Percentiles rank a stretch among this genome's conserved stretches.
Evolutionary conservation across 441 rosid genomes (phyloP).

Genomic region (Syzygium syzygioides): DNA sequence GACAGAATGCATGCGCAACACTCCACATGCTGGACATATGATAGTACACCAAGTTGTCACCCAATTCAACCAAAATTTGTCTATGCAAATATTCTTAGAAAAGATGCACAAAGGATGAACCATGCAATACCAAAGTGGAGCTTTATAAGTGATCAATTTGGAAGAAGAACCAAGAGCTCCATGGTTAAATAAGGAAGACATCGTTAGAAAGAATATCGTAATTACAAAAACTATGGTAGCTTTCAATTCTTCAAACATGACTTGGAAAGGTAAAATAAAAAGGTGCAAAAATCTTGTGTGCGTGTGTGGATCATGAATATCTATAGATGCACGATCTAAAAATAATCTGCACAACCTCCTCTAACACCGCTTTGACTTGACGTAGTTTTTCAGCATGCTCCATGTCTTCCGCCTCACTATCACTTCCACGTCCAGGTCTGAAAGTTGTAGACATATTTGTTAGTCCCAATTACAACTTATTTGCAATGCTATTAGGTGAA

Average conservation of each 20-base stretch:
- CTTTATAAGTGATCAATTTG: background rate
- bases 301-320: background rate
- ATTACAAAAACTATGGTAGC: background rate
- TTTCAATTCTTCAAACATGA: background rate
- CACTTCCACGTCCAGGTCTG: conserved; percentile 91
- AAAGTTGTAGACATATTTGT: background rate
- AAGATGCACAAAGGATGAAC: background rate
- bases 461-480: background rate
- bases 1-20: background rate
- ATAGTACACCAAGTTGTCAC: background rate
- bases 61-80: background rate
- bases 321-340: background rate
- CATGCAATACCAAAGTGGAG: background rate
- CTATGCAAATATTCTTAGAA: background rate
- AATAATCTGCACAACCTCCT: conserved; percentile 58
- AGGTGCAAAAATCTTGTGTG: background rate
- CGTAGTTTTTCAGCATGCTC: conserved; percentile 99
- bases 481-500: background rate
- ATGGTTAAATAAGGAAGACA: background rate
- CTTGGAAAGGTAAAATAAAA: background rate
- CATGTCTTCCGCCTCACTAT: conserved; percentile 97
- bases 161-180: background rate
- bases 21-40: background rate
- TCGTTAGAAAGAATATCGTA: background rate
- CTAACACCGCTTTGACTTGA: conserved; percentile 99